A percentile compares a stretch with the other conserved stretches of the same genome.
Evolutionary conservation across 2,329 filamentous ascomycete species (phyloP).

Genomic region (Penicillium sp.): DNA sequence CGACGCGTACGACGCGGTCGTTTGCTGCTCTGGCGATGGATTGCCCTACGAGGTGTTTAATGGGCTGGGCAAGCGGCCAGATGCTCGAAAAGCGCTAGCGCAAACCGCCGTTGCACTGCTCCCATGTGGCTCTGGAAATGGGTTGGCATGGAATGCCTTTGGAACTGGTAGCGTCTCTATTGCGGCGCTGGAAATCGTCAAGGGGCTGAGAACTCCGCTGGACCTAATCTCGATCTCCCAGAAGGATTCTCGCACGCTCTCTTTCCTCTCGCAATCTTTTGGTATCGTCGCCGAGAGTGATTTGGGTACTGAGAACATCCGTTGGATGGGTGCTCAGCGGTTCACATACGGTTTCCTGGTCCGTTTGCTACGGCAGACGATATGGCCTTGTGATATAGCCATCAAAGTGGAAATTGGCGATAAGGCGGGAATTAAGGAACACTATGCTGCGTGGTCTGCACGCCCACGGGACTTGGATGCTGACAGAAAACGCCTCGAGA

Average conservation of each 20-base stretch:
- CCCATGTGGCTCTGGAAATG: conserved; percentile 91
- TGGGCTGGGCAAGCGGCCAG: conserved; percentile 72
- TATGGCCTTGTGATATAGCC: conserved; percentile 86
- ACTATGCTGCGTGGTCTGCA: conserved; percentile 58
- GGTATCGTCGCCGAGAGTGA: conserved; percentile 90
- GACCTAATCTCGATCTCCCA: conserved; percentile 89
- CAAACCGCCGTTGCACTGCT: conserved; percentile 81
- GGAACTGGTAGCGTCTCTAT: conserved; percentile 73
- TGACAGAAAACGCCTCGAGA: conserved; percentile 25
- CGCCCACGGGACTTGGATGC: conserved; percentile 31
- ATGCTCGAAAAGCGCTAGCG: conserved; percentile 70
- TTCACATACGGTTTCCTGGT: conserved; percentile 84
- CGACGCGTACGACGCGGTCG: conserved; percentile 76
- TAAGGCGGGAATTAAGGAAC: conserved; percentile 70
- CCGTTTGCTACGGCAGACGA: conserved; percentile 69
- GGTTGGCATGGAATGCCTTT: conserved; percentile 84
- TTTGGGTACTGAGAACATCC: conserved; percentile 81
- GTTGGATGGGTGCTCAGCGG: conserved; percentile 85
- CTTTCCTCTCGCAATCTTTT: conserved; percentile 85
- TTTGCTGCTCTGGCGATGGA: conserved; percentile 89
- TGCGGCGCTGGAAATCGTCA: conserved; percentile 80
- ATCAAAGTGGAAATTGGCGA: conserved; percentile 77
- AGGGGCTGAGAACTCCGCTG: conserved; percentile 77
- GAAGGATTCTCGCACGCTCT: conserved; percentile 68
- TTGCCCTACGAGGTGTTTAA: conserved; percentile 94